A percentile compares a stretch with the other conserved stretches of the same genome.
Evolutionary conservation across 805 yeast species (phyloP).

Genomic region (Metschnikowia continentalis): DNA sequence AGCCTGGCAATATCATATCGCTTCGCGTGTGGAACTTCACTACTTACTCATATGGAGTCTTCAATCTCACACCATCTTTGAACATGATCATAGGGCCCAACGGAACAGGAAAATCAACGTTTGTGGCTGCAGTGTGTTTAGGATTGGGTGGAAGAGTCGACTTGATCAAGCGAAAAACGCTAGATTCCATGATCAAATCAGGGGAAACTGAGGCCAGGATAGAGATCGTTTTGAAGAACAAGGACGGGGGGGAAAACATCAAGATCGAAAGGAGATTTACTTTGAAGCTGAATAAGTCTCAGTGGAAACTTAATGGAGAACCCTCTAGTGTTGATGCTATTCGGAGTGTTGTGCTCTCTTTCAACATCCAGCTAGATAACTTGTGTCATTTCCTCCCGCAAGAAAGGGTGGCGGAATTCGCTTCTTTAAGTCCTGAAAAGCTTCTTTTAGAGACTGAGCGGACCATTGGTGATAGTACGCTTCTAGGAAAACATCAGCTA

Average conservation of each 20-base stretch:
- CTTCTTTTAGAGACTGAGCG: conserved; percentile 74
- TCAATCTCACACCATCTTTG: conserved; percentile 72
- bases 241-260: conserved; percentile 28
- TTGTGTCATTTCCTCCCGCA: conserved; percentile 94
- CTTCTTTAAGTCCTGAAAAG: conserved; percentile 71
- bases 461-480: conserved; percentile 62
- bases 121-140: conserved; percentile 87
- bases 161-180: conserved; percentile 62
- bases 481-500: conserved; percentile 53
- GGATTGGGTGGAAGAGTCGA: conserved; percentile 81
- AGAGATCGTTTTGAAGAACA: conserved; percentile 47
- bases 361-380: conserved; percentile 84
- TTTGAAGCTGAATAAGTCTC: conserved; percentile 37
- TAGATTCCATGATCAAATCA: conserved; percentile 68
- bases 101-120: conserved; percentile 92
- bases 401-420: conserved; percentile 91
- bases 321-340: conserved; percentile 43
- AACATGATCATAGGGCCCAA: conserved; percentile 95
- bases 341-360: conserved; percentile 38
- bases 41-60: conserved; percentile 66
- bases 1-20: conserved; percentile 47
- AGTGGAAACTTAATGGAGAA: conserved; percentile 48
- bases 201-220: conserved; percentile 49
- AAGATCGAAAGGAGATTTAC: conserved; percentile 46
- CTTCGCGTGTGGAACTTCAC: conserved; percentile 60